Evolutionary conservation across 2,329 filamentous ascomycete species (phyloP).

Genomic region (Botryotinia calthae): DNA sequence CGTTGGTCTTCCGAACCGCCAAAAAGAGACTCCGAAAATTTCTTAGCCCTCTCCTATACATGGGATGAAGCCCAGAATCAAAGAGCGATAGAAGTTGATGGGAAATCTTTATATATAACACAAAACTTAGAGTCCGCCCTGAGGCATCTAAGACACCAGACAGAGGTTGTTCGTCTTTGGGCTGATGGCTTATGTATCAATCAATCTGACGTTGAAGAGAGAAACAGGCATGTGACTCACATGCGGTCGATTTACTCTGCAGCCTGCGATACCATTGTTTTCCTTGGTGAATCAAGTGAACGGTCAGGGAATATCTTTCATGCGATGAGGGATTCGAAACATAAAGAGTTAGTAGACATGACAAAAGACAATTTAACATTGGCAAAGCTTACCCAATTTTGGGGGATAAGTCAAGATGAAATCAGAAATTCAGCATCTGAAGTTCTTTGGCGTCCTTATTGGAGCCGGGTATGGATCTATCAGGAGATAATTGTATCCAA

Average conservation of each 20-base stretch:
- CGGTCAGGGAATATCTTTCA: neutral
- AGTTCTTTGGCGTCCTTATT: neutral
- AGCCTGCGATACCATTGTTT: neutral
- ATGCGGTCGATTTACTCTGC: neutral
- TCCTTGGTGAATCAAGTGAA: neutral
- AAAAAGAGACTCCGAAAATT: neutral
- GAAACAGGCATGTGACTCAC: neutral
- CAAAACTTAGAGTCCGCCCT: neutral
- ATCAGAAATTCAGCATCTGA: neutral
- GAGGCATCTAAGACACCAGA: neutral
- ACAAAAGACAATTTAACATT: neutral
- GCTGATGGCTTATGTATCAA: conserved; percentile 5
- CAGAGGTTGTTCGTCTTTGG: neutral
- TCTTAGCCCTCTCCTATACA: neutral
- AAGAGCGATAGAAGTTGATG: neutral
- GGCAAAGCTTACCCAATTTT: neutral
- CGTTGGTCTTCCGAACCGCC: neutral
- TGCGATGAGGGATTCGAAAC: neutral
- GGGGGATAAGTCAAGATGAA: neutral
- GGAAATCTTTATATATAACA: neutral
- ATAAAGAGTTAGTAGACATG: neutral
- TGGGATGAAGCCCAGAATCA: neutral
- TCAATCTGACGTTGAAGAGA: neutral
- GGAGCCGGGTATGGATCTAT: neutral
- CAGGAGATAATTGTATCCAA: neutral